Base-by-base conservation (phyloP, 108 stramenopile species). In the Bacterosira constricta region DNA sequence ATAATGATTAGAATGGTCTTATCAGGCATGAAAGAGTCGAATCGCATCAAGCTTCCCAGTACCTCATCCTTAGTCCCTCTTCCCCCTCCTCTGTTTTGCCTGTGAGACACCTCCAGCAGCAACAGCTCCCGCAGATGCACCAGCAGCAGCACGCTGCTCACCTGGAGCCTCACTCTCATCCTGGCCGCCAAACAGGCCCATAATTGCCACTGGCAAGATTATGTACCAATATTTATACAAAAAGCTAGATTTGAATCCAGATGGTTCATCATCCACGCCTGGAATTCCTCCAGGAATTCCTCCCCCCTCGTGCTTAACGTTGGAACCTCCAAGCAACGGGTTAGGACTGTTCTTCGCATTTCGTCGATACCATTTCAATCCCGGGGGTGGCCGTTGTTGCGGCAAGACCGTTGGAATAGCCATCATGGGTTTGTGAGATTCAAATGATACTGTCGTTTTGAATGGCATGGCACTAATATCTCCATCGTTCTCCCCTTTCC, bases 171-270 rank as follows among this genome's bases (percentile, higher is more conserved):
- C 68, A 11, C 77, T 61, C 15, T 75, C 82, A 0, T 59, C 82
- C n/a, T 23, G 58, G 3, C 77, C 73, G 25, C 69, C 66, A 27
- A 89, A 78, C 10, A 90, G 65, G 18, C 75, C 71, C 47, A 83
- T 62, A 6, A 94, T 51, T 5, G 82, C 54, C 47, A 94, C 51
- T 3, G 93, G 90, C 52, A 91, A 23, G 10, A 91, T 65, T 60
- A 94, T 85, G 58, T 94, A 94, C 93, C 93, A 94, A 65, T 94
- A 94, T 60, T 69, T 70, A 23, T 71, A 72, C 51, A 91, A 66
- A 42, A 85, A 89, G 20, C 80, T 72, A 17, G 78, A 62, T 76
- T 59, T 39, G 44, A 65, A 58, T 47, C 41, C 65, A 66, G 71
- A 42, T 47, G 44, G 49, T 47, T 77, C 77, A 11, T 77, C 77